Evolutionary conservation across 768 basidiomycete species (phyloP).

Genomic region (Naematelia encephala): DNA sequence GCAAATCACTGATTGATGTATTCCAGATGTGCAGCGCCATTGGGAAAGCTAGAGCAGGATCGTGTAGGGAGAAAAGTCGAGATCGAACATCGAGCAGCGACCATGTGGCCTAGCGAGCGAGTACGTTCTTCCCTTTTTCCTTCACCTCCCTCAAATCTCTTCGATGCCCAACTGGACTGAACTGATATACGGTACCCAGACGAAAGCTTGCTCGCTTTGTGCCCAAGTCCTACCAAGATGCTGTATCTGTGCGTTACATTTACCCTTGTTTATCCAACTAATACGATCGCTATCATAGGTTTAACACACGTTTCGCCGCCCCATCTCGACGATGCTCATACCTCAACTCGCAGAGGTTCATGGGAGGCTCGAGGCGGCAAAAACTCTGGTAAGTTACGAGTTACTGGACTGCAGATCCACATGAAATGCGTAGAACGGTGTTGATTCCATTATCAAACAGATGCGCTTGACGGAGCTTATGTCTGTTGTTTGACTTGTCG

Average conservation of each 20-base stretch:
- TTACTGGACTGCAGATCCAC: too few species aligned
- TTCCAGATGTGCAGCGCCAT: neutral
- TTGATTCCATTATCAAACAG: slow-evolving; percentile 8
- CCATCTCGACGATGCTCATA: too few species aligned
- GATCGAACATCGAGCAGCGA: slow-evolving; percentile 1
- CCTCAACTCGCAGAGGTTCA: neutral
- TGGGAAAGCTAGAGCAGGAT: neutral
- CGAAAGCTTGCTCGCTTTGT: slow-evolving; percentile 34
- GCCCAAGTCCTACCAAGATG: slow-evolving; percentile 34
- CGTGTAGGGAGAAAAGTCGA: neutral
- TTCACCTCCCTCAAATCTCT: neutral
- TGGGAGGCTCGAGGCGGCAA: neutral
- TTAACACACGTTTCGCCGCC: too few species aligned
- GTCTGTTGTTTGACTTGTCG: slow-evolving; percentile 44
- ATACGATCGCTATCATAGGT: too few species aligned
- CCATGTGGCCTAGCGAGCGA: slow-evolving; percentile 37
- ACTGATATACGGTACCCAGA: slow-evolving; percentile 12
- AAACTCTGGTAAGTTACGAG: too few species aligned
- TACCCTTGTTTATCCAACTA: too few species aligned
- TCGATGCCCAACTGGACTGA: neutral
- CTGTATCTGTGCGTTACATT: slow-evolving; percentile 37
- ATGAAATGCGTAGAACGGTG: too few species aligned
- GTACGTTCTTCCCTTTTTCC: slow-evolving; percentile 13
- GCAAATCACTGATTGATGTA: neutral
- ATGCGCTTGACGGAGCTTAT: slow-evolving; percentile 41